Conservation (phyloP, 148 eudicot species). For the Spergularia marina region DNA sequence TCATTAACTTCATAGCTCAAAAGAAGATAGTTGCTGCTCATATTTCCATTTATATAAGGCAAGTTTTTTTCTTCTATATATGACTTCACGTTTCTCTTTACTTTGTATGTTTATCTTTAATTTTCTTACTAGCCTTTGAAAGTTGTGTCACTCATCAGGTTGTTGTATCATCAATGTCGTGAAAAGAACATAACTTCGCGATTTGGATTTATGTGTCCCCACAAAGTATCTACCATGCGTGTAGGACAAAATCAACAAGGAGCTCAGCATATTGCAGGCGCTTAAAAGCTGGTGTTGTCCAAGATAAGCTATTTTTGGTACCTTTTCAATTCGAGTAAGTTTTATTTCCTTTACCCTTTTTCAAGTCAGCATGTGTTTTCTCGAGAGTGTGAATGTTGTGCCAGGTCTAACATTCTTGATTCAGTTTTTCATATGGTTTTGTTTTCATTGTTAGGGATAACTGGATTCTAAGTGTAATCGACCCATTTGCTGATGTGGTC, state of each 20-base stretch:
- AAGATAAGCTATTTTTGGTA: not conserved
- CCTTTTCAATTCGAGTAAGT: not conserved
- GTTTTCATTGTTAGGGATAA: not conserved
- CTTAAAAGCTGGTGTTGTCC: not conserved
- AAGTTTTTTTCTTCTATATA: not conserved
- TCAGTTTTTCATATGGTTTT: not conserved
- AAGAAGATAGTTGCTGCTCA: not conserved
- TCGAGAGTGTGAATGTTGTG: not conserved
- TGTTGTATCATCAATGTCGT: not conserved
- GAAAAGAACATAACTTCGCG: not conserved
- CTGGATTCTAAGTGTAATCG: not conserved
- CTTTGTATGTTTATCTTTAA: no score
- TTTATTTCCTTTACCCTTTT: not conserved
- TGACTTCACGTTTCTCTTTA: no score
- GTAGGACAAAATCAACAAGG: not conserved
- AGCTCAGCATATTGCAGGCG: not conserved
- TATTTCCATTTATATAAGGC: not conserved
- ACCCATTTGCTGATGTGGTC: not conserved
- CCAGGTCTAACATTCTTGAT: not conserved
- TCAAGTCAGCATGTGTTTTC: not conserved
- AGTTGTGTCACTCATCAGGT: no score
- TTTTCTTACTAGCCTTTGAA: no score
- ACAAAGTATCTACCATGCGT: not conserved
- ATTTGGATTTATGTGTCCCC: not conserved
- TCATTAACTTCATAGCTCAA: not conserved